These are phyloP conservation scores for Clarireedia monteithiana DNA, from an alignment of 2,329 filamentous ascomycete species.

Conservation along the genomic window DNA sequence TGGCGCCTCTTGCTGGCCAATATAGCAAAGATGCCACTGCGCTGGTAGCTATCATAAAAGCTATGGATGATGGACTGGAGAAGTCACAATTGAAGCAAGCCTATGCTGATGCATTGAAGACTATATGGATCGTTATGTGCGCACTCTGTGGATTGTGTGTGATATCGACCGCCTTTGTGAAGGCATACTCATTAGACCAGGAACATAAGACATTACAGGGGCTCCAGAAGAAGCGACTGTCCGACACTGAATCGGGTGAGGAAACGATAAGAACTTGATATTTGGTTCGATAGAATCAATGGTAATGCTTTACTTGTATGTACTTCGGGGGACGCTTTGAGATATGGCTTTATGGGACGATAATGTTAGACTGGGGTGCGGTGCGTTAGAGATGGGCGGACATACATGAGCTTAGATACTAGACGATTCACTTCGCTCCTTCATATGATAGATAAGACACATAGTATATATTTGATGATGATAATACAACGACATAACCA, in stretches of 20 bases:
- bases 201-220: constrained; percentile 41
- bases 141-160: constrained; percentile 42
- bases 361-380: too few relatives aligned
- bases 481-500: too few relatives aligned
- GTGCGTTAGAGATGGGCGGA: too few relatives aligned
- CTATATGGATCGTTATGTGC: constrained; percentile 49
- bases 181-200: constrained; percentile 40
- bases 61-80: constrained; percentile 27
- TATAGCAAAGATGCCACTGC: constrained; percentile 27
- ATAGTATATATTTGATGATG: too few relatives aligned
- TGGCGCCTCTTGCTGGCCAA: constrained; percentile 19
- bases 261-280: neutral
- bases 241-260: constrained; percentile 6
- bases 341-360: too few relatives aligned
- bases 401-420: too few relatives aligned
- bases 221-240: constrained; percentile 31
- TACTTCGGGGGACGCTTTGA: too few relatives aligned
- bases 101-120: constrained; percentile 46
- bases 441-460: too few relatives aligned
- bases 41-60: constrained; percentile 23
- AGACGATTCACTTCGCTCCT: too few relatives aligned
- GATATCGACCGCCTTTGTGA: constrained; percentile 40
- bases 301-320: too few relatives aligned
- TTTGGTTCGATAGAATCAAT: too few relatives aligned
- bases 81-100: constrained; percentile 40